A percentile compares a stretch with the other conserved stretches of the same genome.
Conservation (phyloP, 2,329 filamentous ascomycete genomes). For the Apiospora rasikravindrae region DNA sequence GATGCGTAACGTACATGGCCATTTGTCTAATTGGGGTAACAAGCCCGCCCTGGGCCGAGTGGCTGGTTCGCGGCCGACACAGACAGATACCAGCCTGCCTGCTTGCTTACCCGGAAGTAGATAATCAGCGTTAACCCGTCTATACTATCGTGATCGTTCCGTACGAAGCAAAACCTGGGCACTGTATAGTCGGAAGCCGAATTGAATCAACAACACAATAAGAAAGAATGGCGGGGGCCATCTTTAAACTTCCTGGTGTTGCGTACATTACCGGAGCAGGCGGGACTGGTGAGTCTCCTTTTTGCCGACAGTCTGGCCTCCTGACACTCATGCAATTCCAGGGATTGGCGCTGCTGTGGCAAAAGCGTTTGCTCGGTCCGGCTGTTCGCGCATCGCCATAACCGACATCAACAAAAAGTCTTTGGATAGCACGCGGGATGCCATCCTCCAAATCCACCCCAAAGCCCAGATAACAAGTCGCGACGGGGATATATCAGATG, state of each 20-base stretch:
- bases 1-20: conserved; percentile 8
- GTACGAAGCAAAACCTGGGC: not conserved
- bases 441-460: conserved; percentile 41
- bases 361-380: conserved; percentile 53
- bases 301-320: not conserved
- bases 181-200: not conserved
- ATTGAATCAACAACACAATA: not conserved
- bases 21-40: conserved; percentile 11
- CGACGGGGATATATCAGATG: conserved; percentile 54
- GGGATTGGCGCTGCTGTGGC: conserved; percentile 62
- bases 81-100: not conserved
- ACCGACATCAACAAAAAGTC: conserved; percentile 54
- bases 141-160: not conserved
- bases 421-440: conserved; percentile 42
- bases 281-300: conserved; percentile 46
- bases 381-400: conserved; percentile 57
- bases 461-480: conserved; percentile 38
- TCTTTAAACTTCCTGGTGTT: conserved; percentile 47
- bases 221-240: conserved; percentile 25
- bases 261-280: conserved; percentile 54
- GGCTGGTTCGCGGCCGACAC: not conserved
- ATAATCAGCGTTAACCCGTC: not conserved
- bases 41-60: not conserved
- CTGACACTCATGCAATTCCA: conserved; percentile 30
- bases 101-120: not conserved